phyloP scores from a whole-genome alignment of 805 yeast genomes.

The Kazachstania kunashirensis region DNA sequence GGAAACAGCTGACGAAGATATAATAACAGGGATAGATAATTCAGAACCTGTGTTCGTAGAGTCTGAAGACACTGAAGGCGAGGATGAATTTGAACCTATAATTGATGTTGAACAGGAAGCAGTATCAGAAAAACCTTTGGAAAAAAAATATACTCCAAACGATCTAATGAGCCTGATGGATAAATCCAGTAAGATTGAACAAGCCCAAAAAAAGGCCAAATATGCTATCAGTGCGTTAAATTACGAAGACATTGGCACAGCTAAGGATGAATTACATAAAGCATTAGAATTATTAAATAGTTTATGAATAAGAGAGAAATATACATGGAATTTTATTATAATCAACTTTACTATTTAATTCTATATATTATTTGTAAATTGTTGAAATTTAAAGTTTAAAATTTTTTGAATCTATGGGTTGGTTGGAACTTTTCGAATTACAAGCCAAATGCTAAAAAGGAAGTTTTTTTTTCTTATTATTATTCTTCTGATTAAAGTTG shows the following conservation, averaged over 20 bases:
- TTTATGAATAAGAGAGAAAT: neutral
- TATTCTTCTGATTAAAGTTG: too few species aligned
- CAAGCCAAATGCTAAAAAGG: too few species aligned
- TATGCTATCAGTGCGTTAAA: conserved; percentile 73
- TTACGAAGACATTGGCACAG: conserved; percentile 64
- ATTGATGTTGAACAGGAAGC: neutral
- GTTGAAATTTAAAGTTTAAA: too few species aligned
- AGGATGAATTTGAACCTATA: neutral
- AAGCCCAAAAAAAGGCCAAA: conserved; percentile 60
- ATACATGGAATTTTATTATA: too few species aligned
- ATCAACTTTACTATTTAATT: too few species aligned
- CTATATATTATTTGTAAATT: too few species aligned
- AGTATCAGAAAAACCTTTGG: too few species aligned
- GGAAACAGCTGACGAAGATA: neutral
- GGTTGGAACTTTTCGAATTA: too few species aligned
- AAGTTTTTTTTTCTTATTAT: too few species aligned
- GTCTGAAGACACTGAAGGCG: conserved; percentile 4
- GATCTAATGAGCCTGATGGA: conserved; percentile 44
- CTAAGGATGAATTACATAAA: conserved; percentile 46
- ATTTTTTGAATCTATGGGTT: too few species aligned
- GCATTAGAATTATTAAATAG: conserved; percentile 39
- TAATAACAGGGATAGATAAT: neutral
- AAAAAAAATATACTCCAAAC: neutral
- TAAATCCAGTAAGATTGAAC: conserved; percentile 44
- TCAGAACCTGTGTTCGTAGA: neutral